phyloP scores from a whole-genome alignment of 1,284 basidiomycete species.

The Naganishia cerealis region DNA sequence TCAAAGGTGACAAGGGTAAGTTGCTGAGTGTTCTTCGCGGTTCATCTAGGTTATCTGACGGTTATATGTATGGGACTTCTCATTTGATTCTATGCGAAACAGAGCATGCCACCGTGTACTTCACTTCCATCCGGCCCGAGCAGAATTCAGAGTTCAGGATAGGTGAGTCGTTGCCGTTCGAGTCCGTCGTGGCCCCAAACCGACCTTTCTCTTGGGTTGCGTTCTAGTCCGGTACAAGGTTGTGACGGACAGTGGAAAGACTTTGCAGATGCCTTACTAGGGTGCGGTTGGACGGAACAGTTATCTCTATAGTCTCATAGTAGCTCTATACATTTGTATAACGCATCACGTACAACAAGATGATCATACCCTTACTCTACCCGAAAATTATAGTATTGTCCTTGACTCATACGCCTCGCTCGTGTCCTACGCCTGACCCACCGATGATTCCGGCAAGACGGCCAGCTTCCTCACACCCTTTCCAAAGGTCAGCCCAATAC shows the following conservation, averaged over 20 bases:
- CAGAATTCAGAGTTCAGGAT: constrained; percentile 51
- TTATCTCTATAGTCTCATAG: too few relatives aligned
- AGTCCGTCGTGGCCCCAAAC: background rate
- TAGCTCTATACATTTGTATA: too few relatives aligned
- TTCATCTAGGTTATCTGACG: background rate
- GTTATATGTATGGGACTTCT: too few relatives aligned
- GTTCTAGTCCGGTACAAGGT: constrained; percentile 53
- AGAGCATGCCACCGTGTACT: constrained; percentile 53
- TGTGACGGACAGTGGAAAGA: constrained; percentile 49
- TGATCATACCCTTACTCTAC: too few relatives aligned
- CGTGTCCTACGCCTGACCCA: background rate
- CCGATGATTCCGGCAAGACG: constrained; percentile 2
- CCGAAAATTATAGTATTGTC: constrained; percentile 11
- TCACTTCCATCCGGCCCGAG: constrained; percentile 53
- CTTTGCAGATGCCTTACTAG: constrained; percentile 40
- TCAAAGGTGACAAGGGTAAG: constrained; percentile 46
- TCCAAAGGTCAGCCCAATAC: constrained; percentile 26
- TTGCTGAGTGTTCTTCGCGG: constrained; percentile 5
- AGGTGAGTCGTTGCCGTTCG: constrained; percentile 39
- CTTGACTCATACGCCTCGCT: background rate
- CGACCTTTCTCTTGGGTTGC: background rate
- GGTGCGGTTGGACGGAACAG: background rate
- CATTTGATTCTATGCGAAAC: background rate
- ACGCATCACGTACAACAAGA: too few relatives aligned
- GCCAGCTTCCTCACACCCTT: constrained; percentile 20